phyloP scores from a whole-genome alignment of 2,329 filamentous ascomycete species.

The Epichloe hybrida region DNA sequence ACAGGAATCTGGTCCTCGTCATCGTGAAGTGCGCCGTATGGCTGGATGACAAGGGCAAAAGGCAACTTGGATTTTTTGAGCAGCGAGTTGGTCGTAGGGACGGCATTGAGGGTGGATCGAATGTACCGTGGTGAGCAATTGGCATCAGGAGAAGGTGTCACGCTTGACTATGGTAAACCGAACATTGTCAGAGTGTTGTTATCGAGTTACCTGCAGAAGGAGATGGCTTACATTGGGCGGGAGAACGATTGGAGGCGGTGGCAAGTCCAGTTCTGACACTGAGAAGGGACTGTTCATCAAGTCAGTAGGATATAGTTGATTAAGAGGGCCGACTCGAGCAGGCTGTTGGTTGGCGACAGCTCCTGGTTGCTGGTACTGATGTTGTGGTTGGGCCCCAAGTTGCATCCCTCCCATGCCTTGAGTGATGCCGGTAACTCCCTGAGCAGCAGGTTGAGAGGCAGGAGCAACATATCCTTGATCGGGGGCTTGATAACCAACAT shows the following conservation, averaged over 20 bases:
- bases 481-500: conserved; percentile 28
- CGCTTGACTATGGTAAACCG: conserved; percentile 50
- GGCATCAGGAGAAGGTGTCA: conserved; percentile 78
- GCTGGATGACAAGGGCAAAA: conserved; percentile 90
- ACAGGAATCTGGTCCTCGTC: conserved; percentile 82
- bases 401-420: conserved; percentile 79
- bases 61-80: conserved; percentile 98
- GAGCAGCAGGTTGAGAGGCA: conserved; percentile 15
- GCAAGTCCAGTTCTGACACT: conserved; percentile 79
- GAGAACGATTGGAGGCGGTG: conserved; percentile 80
- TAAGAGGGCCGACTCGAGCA: conserved; percentile 43
- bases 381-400: conserved; percentile 41
- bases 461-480: conserved; percentile 48
- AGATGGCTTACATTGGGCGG: conserved; percentile 68
- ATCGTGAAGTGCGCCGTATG: conserved; percentile 86
- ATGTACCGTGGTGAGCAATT: conserved; percentile 93
- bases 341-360: conserved; percentile 20
- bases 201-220: neutral
- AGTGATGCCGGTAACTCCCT: conserved; percentile 58
- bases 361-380: conserved; percentile 35
- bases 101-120: conserved; percentile 85
- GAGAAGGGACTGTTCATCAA: conserved; percentile 88
- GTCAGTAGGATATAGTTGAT: conserved; percentile 86
- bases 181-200: conserved; percentile 27
- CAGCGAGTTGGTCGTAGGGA: conserved; percentile 82